These are phyloP conservation scores for Nematodospora valgi DNA, from an alignment of 805 yeast species.

Conservation along the genomic window DNA sequence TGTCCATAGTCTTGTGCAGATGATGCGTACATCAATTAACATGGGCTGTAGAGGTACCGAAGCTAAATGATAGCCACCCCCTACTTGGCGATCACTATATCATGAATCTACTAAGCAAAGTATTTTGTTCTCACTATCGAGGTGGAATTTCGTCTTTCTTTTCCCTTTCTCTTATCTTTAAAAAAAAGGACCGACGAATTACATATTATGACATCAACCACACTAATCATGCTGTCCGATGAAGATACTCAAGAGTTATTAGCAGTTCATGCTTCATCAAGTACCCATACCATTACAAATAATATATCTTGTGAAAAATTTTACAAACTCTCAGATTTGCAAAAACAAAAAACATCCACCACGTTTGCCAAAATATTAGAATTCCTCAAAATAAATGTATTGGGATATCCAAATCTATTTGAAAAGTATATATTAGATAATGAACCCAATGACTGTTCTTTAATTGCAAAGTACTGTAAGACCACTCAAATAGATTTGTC, in stretches of 20 bases:
- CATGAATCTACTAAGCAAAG: too few relatives aligned
- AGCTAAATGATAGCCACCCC: too few relatives aligned
- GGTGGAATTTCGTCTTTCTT: background rate
- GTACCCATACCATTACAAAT: constrained; percentile 3
- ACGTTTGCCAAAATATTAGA: constrained; percentile 20
- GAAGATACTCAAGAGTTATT: constrained; percentile 13
- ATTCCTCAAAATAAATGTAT: constrained; percentile 22
- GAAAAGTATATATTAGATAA: constrained; percentile 38
- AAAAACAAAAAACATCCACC: constrained; percentile 17
- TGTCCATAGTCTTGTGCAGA: too few relatives aligned
- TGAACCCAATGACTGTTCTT: constrained; percentile 55
- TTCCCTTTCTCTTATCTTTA: background rate
- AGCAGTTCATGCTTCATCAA: constrained; percentile 10
- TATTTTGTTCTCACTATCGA: background rate
- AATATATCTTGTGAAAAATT: background rate
- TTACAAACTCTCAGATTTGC: constrained; percentile 8
- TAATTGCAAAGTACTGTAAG: constrained; percentile 46
- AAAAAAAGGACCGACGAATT: background rate
- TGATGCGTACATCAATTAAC: too few relatives aligned
- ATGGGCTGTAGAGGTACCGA: too few relatives aligned
- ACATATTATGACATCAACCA: background rate
- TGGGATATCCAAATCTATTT: constrained; percentile 28
- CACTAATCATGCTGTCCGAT: constrained; percentile 9
- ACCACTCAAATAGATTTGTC: constrained; percentile 37
- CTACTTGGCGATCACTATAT: too few relatives aligned